These are phyloP conservation scores for Theileria parva DNA, from an alignment of 169 alveolate genomes.

Conservation along the genomic window DNA sequence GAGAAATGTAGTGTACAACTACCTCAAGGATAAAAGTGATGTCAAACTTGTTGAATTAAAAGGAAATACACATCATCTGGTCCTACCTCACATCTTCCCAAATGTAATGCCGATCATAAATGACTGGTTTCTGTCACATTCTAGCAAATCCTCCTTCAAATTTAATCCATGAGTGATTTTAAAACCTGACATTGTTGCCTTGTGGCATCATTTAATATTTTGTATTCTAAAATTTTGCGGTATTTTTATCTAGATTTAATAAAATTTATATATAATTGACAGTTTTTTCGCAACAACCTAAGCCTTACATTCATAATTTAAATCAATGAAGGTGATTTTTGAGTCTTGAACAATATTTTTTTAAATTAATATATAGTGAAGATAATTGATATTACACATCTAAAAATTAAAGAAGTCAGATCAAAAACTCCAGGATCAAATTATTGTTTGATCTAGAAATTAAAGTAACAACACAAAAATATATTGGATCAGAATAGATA, in stretches of 20 bases:
- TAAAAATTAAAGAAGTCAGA: background rate
- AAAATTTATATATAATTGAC: background rate
- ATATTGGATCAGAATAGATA: background rate
- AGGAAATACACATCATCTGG: constrained; percentile 2
- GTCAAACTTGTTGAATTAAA: constrained; percentile 18
- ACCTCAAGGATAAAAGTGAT: constrained; percentile 10
- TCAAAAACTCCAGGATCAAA: background rate
- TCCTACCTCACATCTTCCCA: background rate
- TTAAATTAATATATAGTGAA: no score
- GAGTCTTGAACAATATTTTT: background rate
- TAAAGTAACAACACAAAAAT: background rate
- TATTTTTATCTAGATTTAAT: background rate
- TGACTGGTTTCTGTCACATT: constrained; percentile 18
- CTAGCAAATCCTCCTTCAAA: constrained; percentile 6
- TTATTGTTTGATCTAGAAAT: background rate
- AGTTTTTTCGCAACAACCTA: background rate
- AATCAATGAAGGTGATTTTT: background rate
- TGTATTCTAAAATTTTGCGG: background rate
- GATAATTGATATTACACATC: background rate
- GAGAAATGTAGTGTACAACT: constrained; percentile 1
- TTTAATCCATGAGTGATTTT: background rate
- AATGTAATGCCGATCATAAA: constrained; percentile 4
- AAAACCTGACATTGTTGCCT: constrained; percentile 3
- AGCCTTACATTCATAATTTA: no score
- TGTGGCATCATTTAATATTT: constrained; percentile 9